Conservation (phyloP, 495 filamentous ascomycete species). For the Schizothecium vesticola region DNA sequence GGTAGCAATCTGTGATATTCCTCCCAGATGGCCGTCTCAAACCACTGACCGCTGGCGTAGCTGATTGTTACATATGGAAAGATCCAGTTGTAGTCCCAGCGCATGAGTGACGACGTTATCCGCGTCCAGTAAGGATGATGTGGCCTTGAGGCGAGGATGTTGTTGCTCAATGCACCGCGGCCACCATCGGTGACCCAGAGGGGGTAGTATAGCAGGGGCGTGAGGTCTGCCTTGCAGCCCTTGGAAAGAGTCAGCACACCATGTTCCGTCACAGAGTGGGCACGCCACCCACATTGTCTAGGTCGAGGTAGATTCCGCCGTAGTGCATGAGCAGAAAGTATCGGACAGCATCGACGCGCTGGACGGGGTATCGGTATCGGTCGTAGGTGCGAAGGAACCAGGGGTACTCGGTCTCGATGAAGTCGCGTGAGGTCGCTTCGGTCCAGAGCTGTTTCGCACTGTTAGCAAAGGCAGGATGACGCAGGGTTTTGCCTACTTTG, state of each 20-base stretch:
- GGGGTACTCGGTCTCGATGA: conserved; percentile 70
- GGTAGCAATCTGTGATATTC: conserved; percentile 47
- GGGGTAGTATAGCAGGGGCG: conserved; percentile 74
- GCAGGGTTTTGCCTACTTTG: conserved; percentile 41
- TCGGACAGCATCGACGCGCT: conserved; percentile 80
- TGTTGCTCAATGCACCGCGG: conserved; percentile 84
- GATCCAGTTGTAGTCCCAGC: conserved; percentile 70
- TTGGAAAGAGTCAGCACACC: conserved; percentile 20
- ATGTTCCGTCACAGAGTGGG: neutral
- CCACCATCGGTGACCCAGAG: conserved; percentile 76
- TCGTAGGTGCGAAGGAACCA: conserved; percentile 87
- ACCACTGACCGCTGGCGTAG: conserved; percentile 80
- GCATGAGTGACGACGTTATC: conserved; percentile 62
- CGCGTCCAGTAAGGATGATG: conserved; percentile 78
- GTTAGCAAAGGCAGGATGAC: neutral
- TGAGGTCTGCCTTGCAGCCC: conserved; percentile 78
- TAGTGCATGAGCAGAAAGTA: conserved; percentile 83
- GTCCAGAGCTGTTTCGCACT: conserved; percentile 69
- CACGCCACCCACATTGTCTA: conserved; percentile 65
- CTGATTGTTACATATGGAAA: conserved; percentile 87
- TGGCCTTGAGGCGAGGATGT: conserved; percentile 76
- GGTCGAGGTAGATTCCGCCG: conserved; percentile 83
- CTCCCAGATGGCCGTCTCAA: conserved; percentile 80
- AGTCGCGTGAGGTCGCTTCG: conserved; percentile 64
- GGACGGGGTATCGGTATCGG: conserved; percentile 72